phyloP scores from a whole-genome alignment of 164 flowering plant genomes.

The Magnolia officinalis region DNA sequence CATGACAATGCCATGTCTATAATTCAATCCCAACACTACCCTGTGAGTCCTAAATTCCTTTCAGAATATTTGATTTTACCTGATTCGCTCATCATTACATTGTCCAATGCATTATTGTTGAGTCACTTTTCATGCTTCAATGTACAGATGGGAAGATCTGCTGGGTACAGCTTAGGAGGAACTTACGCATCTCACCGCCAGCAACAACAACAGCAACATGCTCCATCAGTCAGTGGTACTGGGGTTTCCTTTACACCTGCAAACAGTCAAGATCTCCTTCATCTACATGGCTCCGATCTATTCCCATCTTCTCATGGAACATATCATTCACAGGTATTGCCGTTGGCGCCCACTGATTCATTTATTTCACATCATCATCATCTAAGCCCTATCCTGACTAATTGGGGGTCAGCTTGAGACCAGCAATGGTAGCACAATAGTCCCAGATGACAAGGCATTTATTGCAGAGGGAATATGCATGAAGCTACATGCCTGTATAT shows the following conservation, averaged over 20 bases:
- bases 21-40: constrained; percentile 83
- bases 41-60: constrained; percentile 43
- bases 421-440: no score
- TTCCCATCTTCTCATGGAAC: constrained; percentile 73
- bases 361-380: no score
- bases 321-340: constrained; percentile 69
- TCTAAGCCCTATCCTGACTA: no score
- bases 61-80: not conserved
- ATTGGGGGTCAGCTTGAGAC: no score
- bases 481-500: no score
- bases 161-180: constrained; percentile 79
- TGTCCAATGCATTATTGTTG: not conserved
- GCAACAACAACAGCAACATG: constrained; percentile 55
- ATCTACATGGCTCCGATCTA: constrained; percentile 74
- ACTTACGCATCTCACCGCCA: constrained; percentile 72
- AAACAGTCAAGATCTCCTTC: constrained; percentile 76
- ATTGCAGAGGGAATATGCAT: no score
- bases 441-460: no score
- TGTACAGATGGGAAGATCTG: constrained; percentile 67
- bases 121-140: not conserved
- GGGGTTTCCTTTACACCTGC: constrained; percentile 61
- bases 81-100: not conserved
- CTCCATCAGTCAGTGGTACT: constrained; percentile 60
- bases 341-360: constrained; percentile 3
- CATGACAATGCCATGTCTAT: constrained; percentile 71